Base-by-base conservation (phyloP, 2,329 filamentous ascomycete genomes). In the Clonostachys rhizophaga region DNA sequence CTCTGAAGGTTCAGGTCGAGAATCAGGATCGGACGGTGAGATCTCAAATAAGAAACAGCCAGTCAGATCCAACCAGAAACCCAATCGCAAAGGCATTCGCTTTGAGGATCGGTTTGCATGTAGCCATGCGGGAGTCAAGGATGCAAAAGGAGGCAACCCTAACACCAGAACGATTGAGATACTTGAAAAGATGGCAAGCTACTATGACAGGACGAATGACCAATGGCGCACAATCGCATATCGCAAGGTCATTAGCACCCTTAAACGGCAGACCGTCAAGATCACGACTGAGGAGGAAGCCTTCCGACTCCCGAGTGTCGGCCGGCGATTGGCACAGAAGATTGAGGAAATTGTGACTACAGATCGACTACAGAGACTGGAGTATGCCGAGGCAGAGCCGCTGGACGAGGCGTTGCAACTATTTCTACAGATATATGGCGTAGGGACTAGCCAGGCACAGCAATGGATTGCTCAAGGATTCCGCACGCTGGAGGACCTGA, bases 301-400 rank as follows among this genome's bases (percentile, higher is more conserved):
- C 0, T 68, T 76, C 11, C 63, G 67, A 3, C 73, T 96, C 1
- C 81, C 83, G 1, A 78, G 76, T 49, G 83, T 96, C 35, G 91
- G 91, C 8, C 57, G 72, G 11, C 78, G 88, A 2, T 70, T 96
- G 2, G 91, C 91, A 0, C 73, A 79, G 24, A 96, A 96, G 63
- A 94, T 97, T 52, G 89, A 94, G 57, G 92, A 96, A 60, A 95
- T 96, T 40, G 88, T 83, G 3, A 74, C 75, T 37, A 96, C 89
- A 0, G 79, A 89, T 56, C 74, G 75, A 24, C 76, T 96, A 1
- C 78, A 78, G 40, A 78, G 86, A 36, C 75, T 96, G 1, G 86
- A 95, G 34, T 81, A 84, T 55, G 81, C 87, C 1, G 77, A 79
- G 47, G 66, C 74, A 4, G 86, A 95, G 42, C 80, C 86, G 0